Evolutionary conservation across 805 yeast genomes (phyloP), one percentile per base, ranked within the genome.

Genomic region (Pachysolen tannophilus): DNA sequence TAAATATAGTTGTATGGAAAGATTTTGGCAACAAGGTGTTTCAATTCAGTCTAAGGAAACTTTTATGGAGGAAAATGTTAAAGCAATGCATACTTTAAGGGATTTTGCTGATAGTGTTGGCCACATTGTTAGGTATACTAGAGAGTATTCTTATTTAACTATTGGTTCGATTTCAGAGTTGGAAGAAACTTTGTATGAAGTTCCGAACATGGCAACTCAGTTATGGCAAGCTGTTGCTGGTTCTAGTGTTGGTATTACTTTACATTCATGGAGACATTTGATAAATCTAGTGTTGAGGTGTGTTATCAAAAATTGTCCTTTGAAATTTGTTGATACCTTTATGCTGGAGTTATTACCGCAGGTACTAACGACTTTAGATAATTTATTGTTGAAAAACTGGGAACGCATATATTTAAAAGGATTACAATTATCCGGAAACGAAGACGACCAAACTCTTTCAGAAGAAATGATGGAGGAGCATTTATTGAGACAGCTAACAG

Each of bases 401-500:
- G 74, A 68, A 20, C 66, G 64, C 43, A 83, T 77, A 14, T 75
- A 71, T 52, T 56, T 62, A 35, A 75, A 70, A 21, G 80, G 82
- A 3, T 49, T 73, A 26, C 76, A 72, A 43, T 56, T 69, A 26
- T 75, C 70, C 45, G 78, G 78, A 1, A 55, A 55, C 29, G 63
- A 58, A 37, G 32, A 30, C 18, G 95, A 87, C 47, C 88, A 78
- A 34, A 84, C 86, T 17, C 66, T 90, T 49, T 80, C 92, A n/a
- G 96, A 88, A 46, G 98, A 92, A 52, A 92, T 92, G 94, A 81
- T 92, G 83, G 97, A 90, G 46, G 98, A 92, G 53, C 95, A 90
- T 56, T 71, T 90, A 65, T 63, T 90, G 40, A 68, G 98, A 46
- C 97, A 92, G 54, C 69, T 92, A 26, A 88, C 97, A 0, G 94